Evolutionary conservation across 2,329 filamentous ascomycete genomes (phyloP), one percentile per base, ranked within the genome.

Genomic region (Pyricularia grisea): DNA sequence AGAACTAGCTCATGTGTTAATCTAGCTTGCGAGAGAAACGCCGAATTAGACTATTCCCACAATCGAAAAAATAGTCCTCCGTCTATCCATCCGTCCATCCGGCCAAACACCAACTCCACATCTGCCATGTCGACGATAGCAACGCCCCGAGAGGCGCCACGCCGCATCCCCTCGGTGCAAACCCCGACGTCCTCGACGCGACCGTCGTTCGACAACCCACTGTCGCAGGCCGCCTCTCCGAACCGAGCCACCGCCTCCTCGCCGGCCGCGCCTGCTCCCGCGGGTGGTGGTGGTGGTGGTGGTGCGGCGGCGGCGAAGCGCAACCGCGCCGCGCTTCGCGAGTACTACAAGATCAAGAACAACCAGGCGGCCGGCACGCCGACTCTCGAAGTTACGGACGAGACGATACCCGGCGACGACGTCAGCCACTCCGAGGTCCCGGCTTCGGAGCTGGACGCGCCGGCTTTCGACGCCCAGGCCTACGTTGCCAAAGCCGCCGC

Each of bases 311-410:
- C 75, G 74, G 79, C 77, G 69, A 84, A 81, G 72, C 83, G 84
- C 71, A 97, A 97, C 80, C 91, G 94, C 72, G 88, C 91, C 69
- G 94, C 94, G 7, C 85, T 98, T 25, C 91, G 95, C 74, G 93
- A 97, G 76, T 98, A 97, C 83, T 98, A 98, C 81, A 95, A 95
- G 76, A 85, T 98, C 67, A 90, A 89, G 72, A 82, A 81, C 72
- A 82, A 81, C 71, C 74, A 75, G 20, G 69, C 73, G 11, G 68
- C 78, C 25, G 74, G 83, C 3, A 79, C 75, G 55, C 84, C 77
- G 20, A 79, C 71, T 31, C 79, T 79, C 65, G 79, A 81, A 75
- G 81, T 79, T 74, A 87, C 79, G 71, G 83, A 73, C 68, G 42
- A 69, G 75, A 74, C 70, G 76, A 77, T 55, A 78, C 42, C 61